These are phyloP conservation scores for Saturnispora sanitii DNA, from an alignment of 805 yeast genomes.

Conservation along the genomic window DNA sequence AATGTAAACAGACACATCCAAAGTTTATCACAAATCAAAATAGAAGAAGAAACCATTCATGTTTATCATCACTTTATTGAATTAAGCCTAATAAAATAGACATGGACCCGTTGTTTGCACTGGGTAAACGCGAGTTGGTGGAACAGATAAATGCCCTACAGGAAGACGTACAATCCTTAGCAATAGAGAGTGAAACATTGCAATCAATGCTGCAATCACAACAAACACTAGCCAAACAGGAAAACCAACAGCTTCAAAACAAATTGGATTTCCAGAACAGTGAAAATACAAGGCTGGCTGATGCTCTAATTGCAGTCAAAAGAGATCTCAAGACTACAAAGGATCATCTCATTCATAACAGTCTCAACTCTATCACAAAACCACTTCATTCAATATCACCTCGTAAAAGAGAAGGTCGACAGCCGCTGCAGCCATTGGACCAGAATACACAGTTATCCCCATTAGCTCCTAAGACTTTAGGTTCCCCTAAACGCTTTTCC, in stretches of 20 bases:
- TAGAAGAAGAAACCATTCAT: no score
- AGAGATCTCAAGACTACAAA: slow-evolving; percentile 6
- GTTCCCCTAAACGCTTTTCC: no score
- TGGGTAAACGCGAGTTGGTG: not conserved
- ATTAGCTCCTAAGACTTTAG: not conserved
- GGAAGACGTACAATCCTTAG: slow-evolving; percentile 15
- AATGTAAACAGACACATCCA: slow-evolving; percentile 3
- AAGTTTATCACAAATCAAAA: not conserved
- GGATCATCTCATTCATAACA: slow-evolving; percentile 3
- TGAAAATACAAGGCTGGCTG: slow-evolving; percentile 1
- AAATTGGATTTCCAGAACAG: not conserved
- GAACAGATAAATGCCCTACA: not conserved
- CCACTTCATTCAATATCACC: not conserved
- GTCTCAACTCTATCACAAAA: not conserved
- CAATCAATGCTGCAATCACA: slow-evolving; percentile 21
- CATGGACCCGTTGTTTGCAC: not conserved
- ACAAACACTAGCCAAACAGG: slow-evolving; percentile 8
- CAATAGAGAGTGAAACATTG: slow-evolving; percentile 19
- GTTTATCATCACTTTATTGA: not conserved
- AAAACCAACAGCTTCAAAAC: slow-evolving; percentile 3
- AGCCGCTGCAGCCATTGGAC: not conserved
- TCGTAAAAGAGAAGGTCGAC: slow-evolving; percentile 8
- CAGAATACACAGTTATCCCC: not conserved
- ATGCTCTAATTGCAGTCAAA: slow-evolving; percentile 8
- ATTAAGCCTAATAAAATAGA: not conserved